These are phyloP conservation scores for Colletotrichum acutatum DNA, from an alignment of 2,329 filamentous ascomycete species.

Conservation along the genomic window DNA sequence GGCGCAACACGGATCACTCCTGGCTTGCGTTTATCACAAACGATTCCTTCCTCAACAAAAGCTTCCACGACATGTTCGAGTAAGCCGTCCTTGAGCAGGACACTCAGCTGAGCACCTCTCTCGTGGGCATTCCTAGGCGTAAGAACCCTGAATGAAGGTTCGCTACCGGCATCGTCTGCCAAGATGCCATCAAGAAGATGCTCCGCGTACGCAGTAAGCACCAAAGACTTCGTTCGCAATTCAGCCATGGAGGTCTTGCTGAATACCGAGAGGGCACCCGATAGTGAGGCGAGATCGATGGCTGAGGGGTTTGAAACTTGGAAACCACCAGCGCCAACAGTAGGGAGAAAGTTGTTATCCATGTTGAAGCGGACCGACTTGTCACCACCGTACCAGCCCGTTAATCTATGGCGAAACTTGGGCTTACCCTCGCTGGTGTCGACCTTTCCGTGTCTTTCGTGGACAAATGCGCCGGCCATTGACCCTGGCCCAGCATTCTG, in stretches of 20 bases:
- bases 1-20: conserved; percentile 88
- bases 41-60: conserved; percentile 75
- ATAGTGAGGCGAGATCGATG: conserved; percentile 80
- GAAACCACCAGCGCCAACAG: conserved; percentile 77
- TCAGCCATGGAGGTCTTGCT: conserved; percentile 75
- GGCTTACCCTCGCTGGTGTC: conserved; percentile 53
- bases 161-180: conserved; percentile 42
- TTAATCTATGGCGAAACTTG: conserved; percentile 69
- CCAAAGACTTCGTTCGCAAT: conserved; percentile 76
- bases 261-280: conserved; percentile 80
- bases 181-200: conserved; percentile 65
- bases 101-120: conserved; percentile 82
- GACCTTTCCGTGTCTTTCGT: conserved; percentile 72
- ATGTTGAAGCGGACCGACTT: conserved; percentile 76
- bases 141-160: conserved; percentile 68
- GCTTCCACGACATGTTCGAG: conserved; percentile 74
- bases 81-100: conserved; percentile 74
- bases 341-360: conserved; percentile 78
- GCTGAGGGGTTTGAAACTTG: conserved; percentile 82
- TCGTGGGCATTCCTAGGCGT: conserved; percentile 76
- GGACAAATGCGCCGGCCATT: conserved; percentile 79
- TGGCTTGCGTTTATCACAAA: conserved; percentile 86
- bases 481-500: conserved; percentile 80
- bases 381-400: conserved; percentile 83
- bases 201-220: conserved; percentile 82